Conservation (phyloP, 768 basidiomycete species). For the Suillus discolor region DNA sequence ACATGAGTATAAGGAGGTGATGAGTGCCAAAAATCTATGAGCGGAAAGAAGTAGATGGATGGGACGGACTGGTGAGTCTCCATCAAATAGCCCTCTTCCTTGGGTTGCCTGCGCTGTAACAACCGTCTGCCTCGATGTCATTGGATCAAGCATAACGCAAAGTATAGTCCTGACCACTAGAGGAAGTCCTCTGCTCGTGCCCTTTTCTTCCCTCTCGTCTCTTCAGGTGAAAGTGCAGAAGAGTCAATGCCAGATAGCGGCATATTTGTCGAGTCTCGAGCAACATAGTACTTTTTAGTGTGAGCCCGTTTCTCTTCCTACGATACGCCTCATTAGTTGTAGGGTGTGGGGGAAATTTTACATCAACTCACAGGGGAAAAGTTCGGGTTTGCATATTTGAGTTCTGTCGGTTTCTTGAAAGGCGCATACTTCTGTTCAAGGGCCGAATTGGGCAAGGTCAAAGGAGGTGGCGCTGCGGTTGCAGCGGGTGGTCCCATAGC, state of each 20-base stretch:
- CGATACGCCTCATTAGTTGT: not conserved
- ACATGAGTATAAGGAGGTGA: constrained; percentile 21
- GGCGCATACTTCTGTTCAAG: constrained; percentile 68
- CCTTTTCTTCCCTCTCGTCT: constrained; percentile 79
- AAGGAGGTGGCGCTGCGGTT: constrained; percentile 23
- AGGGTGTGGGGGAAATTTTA: constrained; percentile 1
- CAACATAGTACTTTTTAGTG: constrained; percentile 61
- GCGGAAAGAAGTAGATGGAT: constrained; percentile 30
- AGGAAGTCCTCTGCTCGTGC: constrained; percentile 88
- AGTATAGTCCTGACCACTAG: constrained; percentile 34
- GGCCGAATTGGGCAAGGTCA: constrained; percentile 56
- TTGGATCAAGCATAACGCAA: constrained; percentile 23
- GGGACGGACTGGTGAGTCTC: constrained; percentile 41
- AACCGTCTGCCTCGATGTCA: constrained; percentile 12
- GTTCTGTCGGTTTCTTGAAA: constrained; percentile 73
- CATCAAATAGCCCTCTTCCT: constrained; percentile 18
- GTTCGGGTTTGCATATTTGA: constrained; percentile 78
- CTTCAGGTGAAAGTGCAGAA: constrained; percentile 44
- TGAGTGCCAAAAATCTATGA: constrained; percentile 28
- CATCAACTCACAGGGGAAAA: constrained; percentile 66
- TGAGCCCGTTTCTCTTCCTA: constrained; percentile 82
- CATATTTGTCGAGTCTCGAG: constrained; percentile 41
- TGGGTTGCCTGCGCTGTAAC: not conserved
- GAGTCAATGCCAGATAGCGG: constrained; percentile 23
- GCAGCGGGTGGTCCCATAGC: constrained; percentile 20